phyloP scores from a whole-genome alignment of 179 eudicot species.

The Nepenthes alata region DNA sequence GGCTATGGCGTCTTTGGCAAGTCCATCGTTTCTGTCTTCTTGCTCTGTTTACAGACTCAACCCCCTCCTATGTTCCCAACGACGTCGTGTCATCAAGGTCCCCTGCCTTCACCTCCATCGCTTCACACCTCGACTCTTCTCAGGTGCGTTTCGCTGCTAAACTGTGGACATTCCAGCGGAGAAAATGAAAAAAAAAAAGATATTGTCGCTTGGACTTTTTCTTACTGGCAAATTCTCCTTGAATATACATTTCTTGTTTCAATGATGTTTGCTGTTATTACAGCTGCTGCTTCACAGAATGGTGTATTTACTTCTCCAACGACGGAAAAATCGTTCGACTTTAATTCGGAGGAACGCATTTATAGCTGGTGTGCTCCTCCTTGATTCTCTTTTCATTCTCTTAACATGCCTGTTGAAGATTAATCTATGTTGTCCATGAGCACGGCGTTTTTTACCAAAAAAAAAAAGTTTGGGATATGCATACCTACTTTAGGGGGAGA shows the following conservation, averaged over 20 bases:
- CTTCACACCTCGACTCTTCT: constrained; percentile 26
- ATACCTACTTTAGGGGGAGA: neutral
- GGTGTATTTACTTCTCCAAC: constrained; percentile 76
- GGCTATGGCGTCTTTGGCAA: constrained; percentile 16
- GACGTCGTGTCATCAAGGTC: constrained; percentile 25
- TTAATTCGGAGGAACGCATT: constrained; percentile 76
- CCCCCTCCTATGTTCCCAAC: constrained; percentile 44
- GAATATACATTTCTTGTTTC: neutral
- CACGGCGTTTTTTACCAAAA: neutral
- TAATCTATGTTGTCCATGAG: too few relatives aligned
- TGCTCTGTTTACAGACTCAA: constrained; percentile 41
- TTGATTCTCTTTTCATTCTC: neutral
- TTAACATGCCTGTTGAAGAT: too few relatives aligned
- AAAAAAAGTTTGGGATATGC: too few relatives aligned
- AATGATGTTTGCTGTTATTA: constrained; percentile 5
- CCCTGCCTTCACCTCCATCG: constrained; percentile 18
- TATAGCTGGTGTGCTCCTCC: constrained; percentile 56
- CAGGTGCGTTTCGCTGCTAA: constrained; percentile 18
- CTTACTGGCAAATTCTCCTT: neutral
- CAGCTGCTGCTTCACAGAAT: constrained; percentile 43
- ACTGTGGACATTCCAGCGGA: neutral
- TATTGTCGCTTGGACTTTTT: neutral
- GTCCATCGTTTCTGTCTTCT: constrained; percentile 39
- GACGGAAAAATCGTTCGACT: constrained; percentile 66
- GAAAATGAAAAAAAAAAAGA: neutral